Percentiles rank a stretch among this genome's conserved stretches.
Conservation (phyloP, 2,329 filamentous ascomycete genomes). For the Ceratocystis ficicola region DNA sequence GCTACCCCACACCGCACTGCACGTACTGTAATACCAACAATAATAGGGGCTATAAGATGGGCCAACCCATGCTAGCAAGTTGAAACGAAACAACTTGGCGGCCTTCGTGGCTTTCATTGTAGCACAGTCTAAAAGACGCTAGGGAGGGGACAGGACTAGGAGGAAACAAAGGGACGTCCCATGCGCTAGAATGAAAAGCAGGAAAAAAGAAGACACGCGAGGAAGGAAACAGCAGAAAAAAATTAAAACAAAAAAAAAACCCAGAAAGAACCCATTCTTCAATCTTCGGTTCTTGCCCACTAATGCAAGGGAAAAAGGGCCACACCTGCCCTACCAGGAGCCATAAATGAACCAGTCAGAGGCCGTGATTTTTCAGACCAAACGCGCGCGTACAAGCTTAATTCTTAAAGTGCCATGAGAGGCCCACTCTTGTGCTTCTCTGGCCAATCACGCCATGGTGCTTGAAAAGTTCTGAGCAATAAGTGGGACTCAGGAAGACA, state of each 20-base stretch:
- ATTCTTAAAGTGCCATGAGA: background rate
- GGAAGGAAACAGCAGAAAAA: background rate
- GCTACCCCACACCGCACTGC: too few species aligned
- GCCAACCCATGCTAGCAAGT: too few species aligned
- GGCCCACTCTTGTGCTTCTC: background rate
- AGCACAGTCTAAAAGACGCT: too few species aligned
- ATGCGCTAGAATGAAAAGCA: background rate
- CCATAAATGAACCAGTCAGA: background rate
- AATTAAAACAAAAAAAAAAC: background rate
- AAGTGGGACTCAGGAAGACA: background rate
- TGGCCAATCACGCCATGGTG: background rate
- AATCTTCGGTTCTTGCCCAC: background rate
- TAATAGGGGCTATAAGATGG: too few species aligned
- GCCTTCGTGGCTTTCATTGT: too few species aligned
- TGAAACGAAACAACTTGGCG: too few species aligned
- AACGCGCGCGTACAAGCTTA: constrained; percentile 5
- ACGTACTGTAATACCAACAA: too few species aligned
- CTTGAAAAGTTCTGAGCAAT: background rate
- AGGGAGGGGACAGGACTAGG: too few species aligned
- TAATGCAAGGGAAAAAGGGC: background rate
- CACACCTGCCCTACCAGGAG: too few species aligned
- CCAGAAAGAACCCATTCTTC: background rate
- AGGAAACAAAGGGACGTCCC: too few species aligned
- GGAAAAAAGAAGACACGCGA: background rate
- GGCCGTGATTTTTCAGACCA: background rate